Conservation (phyloP, 192 early-diverging fungal genomes). For the Nowakowskiella sp. region DNA sequence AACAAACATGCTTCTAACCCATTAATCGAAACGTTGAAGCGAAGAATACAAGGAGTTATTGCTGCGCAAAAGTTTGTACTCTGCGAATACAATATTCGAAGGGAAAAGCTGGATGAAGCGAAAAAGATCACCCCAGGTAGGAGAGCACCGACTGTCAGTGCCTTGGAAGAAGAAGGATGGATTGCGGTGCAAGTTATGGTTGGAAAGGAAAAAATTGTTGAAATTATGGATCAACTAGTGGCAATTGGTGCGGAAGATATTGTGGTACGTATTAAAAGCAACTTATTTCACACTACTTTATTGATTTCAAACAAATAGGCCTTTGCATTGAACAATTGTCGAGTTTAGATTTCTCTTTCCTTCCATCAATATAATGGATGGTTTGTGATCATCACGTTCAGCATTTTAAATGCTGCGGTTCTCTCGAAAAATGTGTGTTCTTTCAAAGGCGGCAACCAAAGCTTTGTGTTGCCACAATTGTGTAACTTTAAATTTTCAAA, state of each 20-base stretch:
- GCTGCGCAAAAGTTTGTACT: constrained; percentile 81
- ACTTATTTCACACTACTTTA: no score
- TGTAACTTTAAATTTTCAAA: no score
- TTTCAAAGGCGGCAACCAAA: no score
- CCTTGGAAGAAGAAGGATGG: constrained; percentile 80
- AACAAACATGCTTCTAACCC: constrained; percentile 61
- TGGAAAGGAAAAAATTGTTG: constrained; percentile 60
- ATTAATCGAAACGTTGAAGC: constrained; percentile 69
- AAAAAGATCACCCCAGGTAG: constrained; percentile 80
- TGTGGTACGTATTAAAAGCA: constrained; percentile 69
- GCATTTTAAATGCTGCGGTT: no score
- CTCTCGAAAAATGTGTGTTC: no score
- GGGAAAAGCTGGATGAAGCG: constrained; percentile 55
- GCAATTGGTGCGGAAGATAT: constrained; percentile 87
- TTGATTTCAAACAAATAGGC: no score
- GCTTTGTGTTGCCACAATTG: no score
- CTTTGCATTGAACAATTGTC: no score
- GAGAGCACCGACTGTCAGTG: constrained; percentile 82
- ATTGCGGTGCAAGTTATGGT: constrained; percentile 90
- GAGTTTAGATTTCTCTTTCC: no score
- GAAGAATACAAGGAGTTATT: constrained; percentile 86
- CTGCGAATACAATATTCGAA: constrained; percentile 83
- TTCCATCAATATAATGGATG: no score
- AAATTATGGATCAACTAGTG: constrained; percentile 86
- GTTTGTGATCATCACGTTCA: no score